Evolutionary conservation across 1,284 basidiomycete genomes (phyloP), one percentile per base, ranked within the genome.

Genomic region (Singerocomus rubriflavus): DNA sequence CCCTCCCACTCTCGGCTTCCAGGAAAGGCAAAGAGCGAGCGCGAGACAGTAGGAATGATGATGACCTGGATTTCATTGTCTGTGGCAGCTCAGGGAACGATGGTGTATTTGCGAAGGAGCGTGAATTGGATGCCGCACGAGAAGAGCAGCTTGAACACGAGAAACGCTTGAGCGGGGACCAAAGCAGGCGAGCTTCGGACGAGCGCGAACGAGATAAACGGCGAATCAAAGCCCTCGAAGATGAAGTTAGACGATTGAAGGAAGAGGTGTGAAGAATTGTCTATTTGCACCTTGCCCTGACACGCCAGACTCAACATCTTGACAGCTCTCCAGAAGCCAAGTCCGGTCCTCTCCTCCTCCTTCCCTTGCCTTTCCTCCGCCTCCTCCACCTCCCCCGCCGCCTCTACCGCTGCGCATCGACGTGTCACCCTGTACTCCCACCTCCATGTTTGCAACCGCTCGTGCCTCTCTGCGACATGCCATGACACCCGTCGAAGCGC

Each of bases 401-500:
- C 71, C 73, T 0, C 68, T 72, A 10, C 71, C 70, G 27, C 58
- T 71, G 32, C 66, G 65, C 35, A 61, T 73, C 30, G 56, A 58
- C 35, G 57, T 65, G 29, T 32, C 58, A 9, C 56, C 67, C 13
- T 59, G 63, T 39, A 69, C 67, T 26, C 66, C 74, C 3, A 69
- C 68, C 2, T 57, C 68, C 7, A 72, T 82, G 35, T 82, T 85
- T 51, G 69, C 74, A 4, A 72, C 75, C 33, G 80, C 79, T 3
- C 82, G 87, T 5, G 83, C 86, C 16, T 73, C 77, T 10, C 73
- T 90, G 14, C 82, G 81, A 52, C 80, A 79, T 27, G 77, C 80
- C 5, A 75, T 73, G 25, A 69, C 73, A 9, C 83, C 84, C 0
- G 68, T 74, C 7, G 84, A 87, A 61, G 80, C 78, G 0, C 82